Conservation (phyloP, 2,329 filamentous ascomycete genomes). For the Xylaria polymorpha region DNA sequence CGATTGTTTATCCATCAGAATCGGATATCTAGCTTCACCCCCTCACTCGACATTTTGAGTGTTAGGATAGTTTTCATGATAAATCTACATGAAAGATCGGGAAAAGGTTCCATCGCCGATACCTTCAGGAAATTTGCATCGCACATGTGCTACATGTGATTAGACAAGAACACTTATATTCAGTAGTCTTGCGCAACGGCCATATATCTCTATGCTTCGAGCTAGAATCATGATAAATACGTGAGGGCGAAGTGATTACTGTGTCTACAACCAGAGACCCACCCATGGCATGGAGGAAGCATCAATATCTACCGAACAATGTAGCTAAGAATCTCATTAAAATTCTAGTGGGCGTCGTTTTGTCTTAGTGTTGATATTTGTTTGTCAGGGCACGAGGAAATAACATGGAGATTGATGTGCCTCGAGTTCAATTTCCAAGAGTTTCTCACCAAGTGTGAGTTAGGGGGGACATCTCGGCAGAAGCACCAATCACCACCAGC, state of each 20-base stretch:
- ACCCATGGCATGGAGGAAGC: neutral
- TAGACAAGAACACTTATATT: neutral
- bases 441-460: neutral
- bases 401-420: neutral
- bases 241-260: neutral
- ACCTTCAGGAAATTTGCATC: neutral
- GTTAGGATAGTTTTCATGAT: neutral
- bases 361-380: neutral
- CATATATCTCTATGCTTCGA: neutral
- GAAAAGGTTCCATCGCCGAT: neutral
- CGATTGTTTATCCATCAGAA: neutral
- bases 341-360: neutral
- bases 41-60: neutral
- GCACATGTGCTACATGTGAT: constrained; percentile 1
- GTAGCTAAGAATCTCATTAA: neutral
- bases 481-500: neutral
- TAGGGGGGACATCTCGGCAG: neutral
- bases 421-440: neutral
- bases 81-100: neutral
- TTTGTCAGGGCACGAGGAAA: neutral
- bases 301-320: neutral
- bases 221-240: neutral
- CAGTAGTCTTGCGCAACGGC: neutral
- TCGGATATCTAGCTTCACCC: neutral
- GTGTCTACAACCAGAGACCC: neutral